Evolutionary conservation across 352 stramenopile species (phyloP), one percentile per base, ranked within the genome.

Genomic region (Saprolegnia parasitica): DNA sequence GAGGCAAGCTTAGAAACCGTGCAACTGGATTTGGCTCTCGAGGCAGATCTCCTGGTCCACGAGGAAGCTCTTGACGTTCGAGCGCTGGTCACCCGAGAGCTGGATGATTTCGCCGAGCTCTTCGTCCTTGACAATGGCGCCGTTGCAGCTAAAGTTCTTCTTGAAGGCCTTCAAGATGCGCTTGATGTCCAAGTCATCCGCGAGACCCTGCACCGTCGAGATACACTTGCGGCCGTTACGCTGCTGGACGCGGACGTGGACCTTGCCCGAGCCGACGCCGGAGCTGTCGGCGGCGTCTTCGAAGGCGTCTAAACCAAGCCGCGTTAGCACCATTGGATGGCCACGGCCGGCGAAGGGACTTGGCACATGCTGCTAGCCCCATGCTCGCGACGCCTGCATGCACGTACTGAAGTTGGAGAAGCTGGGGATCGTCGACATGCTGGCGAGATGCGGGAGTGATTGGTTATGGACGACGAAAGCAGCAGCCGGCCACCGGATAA

Each of bases 91-190:
- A 65, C 98, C 98, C 57, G 94, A 98, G 40, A 99, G 86, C 81
- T 99, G 98, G 79, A 99, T 98, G 74, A 99, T 97, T 77, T 99
- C 97, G 61, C 95, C 91, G 37, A 96, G 80, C 73, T 99, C 96
- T 62, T 98, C 89, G 79, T 99, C 97, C 74, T 99, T 98, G 60
- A 98, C 95, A 45, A 99, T 96, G 64, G 96, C 96, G 65, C 98
- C 98, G 84, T 99, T 99, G 85, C 98, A 99, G 77, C 90, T 98
- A 77, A 99, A 99, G 81, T 99, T 99, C 87, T 99, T 99, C 90
- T 99, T 99, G 78, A 99, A 99, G 56, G 97, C 97, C 83, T 99
- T 99, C 72, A 98, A 95, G 81, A 99, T 99, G 63, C 96, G 88
- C 86, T 99, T 99, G 60, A 99, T 84, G 77, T 99, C 96, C 68